A percentile compares a stretch with the other conserved stretches of the same genome.
Evolutionary conservation across 768 basidiomycete species (phyloP).

Genomic region (Tricholoma matsutake): DNA sequence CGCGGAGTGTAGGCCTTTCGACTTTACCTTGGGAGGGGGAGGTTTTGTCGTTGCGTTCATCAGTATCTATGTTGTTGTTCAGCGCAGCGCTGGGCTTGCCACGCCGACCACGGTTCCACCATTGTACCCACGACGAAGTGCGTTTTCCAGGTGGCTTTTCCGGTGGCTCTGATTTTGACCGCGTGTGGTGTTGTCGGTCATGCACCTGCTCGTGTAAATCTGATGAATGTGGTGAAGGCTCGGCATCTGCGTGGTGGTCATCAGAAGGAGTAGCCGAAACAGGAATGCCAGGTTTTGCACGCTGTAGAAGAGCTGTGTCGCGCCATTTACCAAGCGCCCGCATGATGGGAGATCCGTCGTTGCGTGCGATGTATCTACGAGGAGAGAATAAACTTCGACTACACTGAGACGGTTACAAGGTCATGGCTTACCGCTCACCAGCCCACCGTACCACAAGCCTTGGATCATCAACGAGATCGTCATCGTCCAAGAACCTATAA

Average conservation of each 20-base stretch:
- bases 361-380: slow-evolving; percentile 71
- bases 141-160: slow-evolving; percentile 35
- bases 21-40: neutral
- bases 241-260: slow-evolving; percentile 27
- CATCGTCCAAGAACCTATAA: slow-evolving; percentile 62
- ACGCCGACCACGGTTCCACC: slow-evolving; percentile 72
- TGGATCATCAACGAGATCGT: slow-evolving; percentile 55
- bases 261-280: slow-evolving; percentile 32
- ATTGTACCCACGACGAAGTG: slow-evolving; percentile 73
- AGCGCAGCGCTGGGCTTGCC: slow-evolving; percentile 20
- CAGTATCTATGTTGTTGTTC: slow-evolving; percentile 13
- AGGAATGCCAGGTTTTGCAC: slow-evolving; percentile 23
- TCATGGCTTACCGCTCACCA: slow-evolving; percentile 53
- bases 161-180: slow-evolving; percentile 41
- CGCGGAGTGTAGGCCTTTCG: slow-evolving; percentile 19
- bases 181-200: slow-evolving; percentile 21
- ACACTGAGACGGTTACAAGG: neutral
- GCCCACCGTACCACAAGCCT: slow-evolving; percentile 75
- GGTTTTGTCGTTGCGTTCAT: neutral
- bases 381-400: neutral
- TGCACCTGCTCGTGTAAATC: slow-evolving; percentile 21
- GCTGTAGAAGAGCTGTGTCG: slow-evolving; percentile 32
- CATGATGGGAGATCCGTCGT: slow-evolving; percentile 73
- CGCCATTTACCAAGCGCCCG: slow-evolving; percentile 74
- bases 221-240: slow-evolving; percentile 18